phyloP scores from a whole-genome alignment of 495 filamentous ascomycete species.

The Trichoderma gamsii region DNA sequence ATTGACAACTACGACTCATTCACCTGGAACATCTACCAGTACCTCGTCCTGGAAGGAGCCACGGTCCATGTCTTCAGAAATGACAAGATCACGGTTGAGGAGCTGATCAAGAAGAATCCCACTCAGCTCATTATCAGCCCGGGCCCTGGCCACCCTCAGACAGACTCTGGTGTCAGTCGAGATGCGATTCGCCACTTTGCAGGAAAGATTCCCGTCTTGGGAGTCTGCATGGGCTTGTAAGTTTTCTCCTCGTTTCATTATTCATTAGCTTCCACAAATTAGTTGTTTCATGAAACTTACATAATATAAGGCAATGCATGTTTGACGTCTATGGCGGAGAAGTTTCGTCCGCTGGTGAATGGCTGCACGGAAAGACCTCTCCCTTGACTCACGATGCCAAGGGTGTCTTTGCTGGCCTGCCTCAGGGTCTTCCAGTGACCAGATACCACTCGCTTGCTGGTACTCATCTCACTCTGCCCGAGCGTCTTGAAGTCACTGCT shows the following conservation, averaged over 20 bases:
- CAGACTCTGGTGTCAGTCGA: slow-evolving; percentile 86
- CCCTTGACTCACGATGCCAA: slow-evolving; percentile 79
- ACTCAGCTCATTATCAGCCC: slow-evolving; percentile 94
- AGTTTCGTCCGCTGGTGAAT: slow-evolving; percentile 90
- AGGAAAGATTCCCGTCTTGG: slow-evolving; percentile 95
- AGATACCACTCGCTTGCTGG: slow-evolving; percentile 95
- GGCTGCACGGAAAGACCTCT: slow-evolving; percentile 95
- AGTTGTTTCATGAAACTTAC: not conserved
- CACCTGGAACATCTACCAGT: slow-evolving; percentile 98
- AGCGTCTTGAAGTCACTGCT: slow-evolving; percentile 85
- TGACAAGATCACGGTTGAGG: slow-evolving; percentile 78
- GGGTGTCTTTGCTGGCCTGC: slow-evolving; percentile 75
- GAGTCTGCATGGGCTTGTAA: slow-evolving; percentile 96
- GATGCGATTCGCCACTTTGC: slow-evolving; percentile 86
- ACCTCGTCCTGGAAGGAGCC: slow-evolving; percentile 88
- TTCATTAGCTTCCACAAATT: not conserved
- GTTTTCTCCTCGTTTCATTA: slow-evolving; percentile 26
- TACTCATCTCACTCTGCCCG: slow-evolving; percentile 80
- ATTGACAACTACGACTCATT: slow-evolving; percentile 99
- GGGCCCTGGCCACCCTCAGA: slow-evolving; percentile 84
- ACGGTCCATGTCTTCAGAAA: slow-evolving; percentile 84
- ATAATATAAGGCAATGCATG: slow-evolving; percentile 67
- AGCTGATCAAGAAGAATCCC: slow-evolving; percentile 73
- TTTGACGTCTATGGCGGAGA: slow-evolving; percentile 85
- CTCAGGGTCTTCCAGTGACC: slow-evolving; percentile 77